These are phyloP conservation scores for Trichophyton equinum DNA, from an alignment of 2,329 filamentous ascomycete species.

Conservation along the genomic window DNA sequence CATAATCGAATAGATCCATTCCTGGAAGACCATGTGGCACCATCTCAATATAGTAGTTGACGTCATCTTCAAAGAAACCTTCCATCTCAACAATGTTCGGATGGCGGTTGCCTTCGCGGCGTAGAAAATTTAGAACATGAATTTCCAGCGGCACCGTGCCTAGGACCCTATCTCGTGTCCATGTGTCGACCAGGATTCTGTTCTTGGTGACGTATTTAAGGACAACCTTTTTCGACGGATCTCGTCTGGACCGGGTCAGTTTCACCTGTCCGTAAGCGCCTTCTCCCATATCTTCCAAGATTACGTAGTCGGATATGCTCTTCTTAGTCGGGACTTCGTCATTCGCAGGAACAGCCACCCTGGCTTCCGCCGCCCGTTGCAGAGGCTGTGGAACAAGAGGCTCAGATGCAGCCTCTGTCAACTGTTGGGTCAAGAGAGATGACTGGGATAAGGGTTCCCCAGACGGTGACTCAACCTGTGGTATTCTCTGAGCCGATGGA, in stretches of 20 bases:
- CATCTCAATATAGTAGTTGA: conserved; percentile 98
- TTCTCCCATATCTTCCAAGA: conserved; percentile 96
- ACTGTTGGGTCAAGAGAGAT: conserved; percentile 40
- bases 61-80: conserved; percentile 51
- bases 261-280: conserved; percentile 98
- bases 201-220: conserved; percentile 97
- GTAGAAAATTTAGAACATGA: conserved; percentile 86
- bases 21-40: conserved; percentile 84
- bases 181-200: conserved; percentile 92
- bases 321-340: conserved; percentile 50
- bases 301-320: conserved; percentile 76
- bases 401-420: conserved; percentile 38
- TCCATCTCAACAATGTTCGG: conserved; percentile 58
- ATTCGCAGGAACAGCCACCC: conserved; percentile 15
- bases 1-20: conserved; percentile 99
- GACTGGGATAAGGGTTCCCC: conserved; percentile 29
- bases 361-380: conserved; percentile 24
- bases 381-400: conserved; percentile 32
- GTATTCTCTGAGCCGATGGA: conserved; percentile 19
- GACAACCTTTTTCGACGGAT: conserved; percentile 66
- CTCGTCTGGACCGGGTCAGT: conserved; percentile 72
- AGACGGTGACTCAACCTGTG: conserved; percentile 18
- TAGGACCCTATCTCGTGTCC: conserved; percentile 84
- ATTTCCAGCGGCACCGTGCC: conserved; percentile 95
- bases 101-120: conserved; percentile 54